phyloP scores from a whole-genome alignment of 2,329 filamentous ascomycete species.

The Trematosphaeria pertusa region DNA sequence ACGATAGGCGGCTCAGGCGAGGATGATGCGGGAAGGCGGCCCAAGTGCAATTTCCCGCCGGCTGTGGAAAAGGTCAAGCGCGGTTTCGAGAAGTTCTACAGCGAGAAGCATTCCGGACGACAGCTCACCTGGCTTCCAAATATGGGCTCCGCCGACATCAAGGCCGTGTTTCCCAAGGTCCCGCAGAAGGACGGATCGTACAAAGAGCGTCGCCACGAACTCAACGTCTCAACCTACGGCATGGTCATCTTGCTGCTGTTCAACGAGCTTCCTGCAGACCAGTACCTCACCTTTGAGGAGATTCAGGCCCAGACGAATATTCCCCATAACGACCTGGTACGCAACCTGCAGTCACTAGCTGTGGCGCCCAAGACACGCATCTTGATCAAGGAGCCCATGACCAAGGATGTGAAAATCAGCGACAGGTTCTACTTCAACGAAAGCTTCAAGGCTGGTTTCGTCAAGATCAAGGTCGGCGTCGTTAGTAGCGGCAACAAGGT shows the following conservation, averaged over 20 bases:
- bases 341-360: conserved; percentile 81
- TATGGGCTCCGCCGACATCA: conserved; percentile 86
- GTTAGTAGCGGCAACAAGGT: conserved; percentile 83
- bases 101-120: conserved; percentile 84
- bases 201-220: conserved; percentile 78
- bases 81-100: conserved; percentile 89
- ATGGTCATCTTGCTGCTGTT: conserved; percentile 92
- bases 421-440: conserved; percentile 86
- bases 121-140: conserved; percentile 82
- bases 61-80: conserved; percentile 78
- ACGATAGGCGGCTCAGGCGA: conserved; percentile 70
- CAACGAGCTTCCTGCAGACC: conserved; percentile 70
- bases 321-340: conserved; percentile 72
- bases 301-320: conserved; percentile 86
- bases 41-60: conserved; percentile 73
- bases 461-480: conserved; percentile 89
- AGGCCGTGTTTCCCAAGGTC: conserved; percentile 76
- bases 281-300: conserved; percentile 70
- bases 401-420: conserved; percentile 75
- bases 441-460: conserved; percentile 78
- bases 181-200: conserved; percentile 72
- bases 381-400: conserved; percentile 79
- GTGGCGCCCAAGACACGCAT: conserved; percentile 84
- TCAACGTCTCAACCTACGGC: conserved; percentile 90
- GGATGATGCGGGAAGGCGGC: conserved; percentile 55